phyloP scores from a whole-genome alignment of 2,329 filamentous ascomycete species.

The Phoma sp. region DNA sequence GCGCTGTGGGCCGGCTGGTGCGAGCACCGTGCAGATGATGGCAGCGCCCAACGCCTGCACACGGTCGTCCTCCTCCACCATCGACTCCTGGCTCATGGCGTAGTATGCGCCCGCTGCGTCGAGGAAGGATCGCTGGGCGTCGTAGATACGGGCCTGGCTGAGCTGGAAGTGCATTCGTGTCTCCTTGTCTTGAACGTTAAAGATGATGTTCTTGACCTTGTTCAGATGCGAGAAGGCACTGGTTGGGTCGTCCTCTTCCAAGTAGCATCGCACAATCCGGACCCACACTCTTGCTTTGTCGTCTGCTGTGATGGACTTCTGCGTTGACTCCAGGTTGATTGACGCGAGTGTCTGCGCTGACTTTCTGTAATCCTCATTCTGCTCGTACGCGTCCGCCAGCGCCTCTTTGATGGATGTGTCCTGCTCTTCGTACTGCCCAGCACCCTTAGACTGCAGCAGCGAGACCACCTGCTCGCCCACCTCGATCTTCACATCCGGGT shows the following conservation, averaged over 20 bases:
- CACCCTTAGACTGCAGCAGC: slow-evolving; percentile 68
- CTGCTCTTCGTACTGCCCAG: slow-evolving; percentile 81
- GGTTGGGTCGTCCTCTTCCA: slow-evolving; percentile 91
- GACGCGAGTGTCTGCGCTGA: slow-evolving; percentile 81
- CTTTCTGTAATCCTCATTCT: slow-evolving; percentile 77
- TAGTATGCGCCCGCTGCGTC: slow-evolving; percentile 89
- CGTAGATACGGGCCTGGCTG: slow-evolving; percentile 89
- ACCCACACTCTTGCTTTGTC: slow-evolving; percentile 89
- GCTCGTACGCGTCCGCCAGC: slow-evolving; percentile 82
- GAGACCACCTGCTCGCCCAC: slow-evolving; percentile 77
- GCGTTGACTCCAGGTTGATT: slow-evolving; percentile 87
- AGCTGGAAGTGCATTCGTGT: slow-evolving; percentile 86
- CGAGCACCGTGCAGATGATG: slow-evolving; percentile 90
- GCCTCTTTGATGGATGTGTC: slow-evolving; percentile 79
- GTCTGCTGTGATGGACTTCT: slow-evolving; percentile 80
- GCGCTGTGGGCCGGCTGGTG: slow-evolving; percentile 85
- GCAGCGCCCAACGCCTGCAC: slow-evolving; percentile 84
- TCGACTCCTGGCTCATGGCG: slow-evolving; percentile 76
- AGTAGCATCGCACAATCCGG: slow-evolving; percentile 89
- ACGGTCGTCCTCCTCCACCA: slow-evolving; percentile 86
- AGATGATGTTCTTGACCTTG: slow-evolving; percentile 91
- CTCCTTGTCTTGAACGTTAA: slow-evolving; percentile 74
- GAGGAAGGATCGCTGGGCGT: slow-evolving; percentile 88
- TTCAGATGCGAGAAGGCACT: slow-evolving; percentile 87
- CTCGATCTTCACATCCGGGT: slow-evolving; percentile 72